phyloP scores from a whole-genome alignment of 1,284 basidiomycete genomes.

The Austroboletus niveus region DNA sequence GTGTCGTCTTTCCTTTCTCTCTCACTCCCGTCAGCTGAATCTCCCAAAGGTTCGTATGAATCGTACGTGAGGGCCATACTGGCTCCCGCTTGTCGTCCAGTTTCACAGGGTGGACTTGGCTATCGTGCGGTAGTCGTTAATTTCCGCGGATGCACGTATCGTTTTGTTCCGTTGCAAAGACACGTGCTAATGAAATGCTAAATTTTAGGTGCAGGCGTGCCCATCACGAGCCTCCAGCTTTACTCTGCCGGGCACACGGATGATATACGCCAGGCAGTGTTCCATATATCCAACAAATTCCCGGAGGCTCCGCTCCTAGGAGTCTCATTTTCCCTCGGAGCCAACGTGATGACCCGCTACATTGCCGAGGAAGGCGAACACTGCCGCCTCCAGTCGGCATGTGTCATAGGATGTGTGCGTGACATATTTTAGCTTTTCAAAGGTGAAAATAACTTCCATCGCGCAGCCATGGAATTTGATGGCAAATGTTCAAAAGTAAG shows the following conservation, averaged over 20 bases:
- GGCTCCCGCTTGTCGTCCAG: slow-evolving; percentile 65
- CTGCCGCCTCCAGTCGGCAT: slow-evolving; percentile 75
- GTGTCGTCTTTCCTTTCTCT: slow-evolving; percentile 33
- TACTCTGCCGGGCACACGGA: slow-evolving; percentile 88
- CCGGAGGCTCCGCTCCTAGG: slow-evolving; percentile 84
- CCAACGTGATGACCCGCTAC: slow-evolving; percentile 90
- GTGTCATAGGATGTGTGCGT: slow-evolving; percentile 78
- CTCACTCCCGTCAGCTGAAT: slow-evolving; percentile 7
- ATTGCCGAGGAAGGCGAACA: slow-evolving; percentile 82
- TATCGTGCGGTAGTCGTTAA: slow-evolving; percentile 88
- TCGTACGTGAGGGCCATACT: slow-evolving; percentile 84
- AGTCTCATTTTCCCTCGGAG: slow-evolving; percentile 92
- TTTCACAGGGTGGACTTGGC: slow-evolving; percentile 76
- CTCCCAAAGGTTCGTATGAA: slow-evolving; percentile 76
- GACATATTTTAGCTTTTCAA: slow-evolving; percentile 6
- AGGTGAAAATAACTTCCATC: slow-evolving; percentile 12
- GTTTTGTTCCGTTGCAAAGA: slow-evolving; percentile 7
- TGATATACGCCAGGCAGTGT: slow-evolving; percentile 80
- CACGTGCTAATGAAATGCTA: slow-evolving; percentile 11
- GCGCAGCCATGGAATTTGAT: slow-evolving; percentile 75
- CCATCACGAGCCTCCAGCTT: slow-evolving; percentile 76
- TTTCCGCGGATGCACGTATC: slow-evolving; percentile 82
- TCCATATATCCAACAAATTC: slow-evolving; percentile 73
- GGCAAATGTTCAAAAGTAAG: slow-evolving; percentile 57
- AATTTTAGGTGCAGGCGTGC: slow-evolving; percentile 72